These are phyloP conservation scores for Metschnikowia henanensis DNA, from an alignment of 805 yeast species.

Conservation along the genomic window DNA sequence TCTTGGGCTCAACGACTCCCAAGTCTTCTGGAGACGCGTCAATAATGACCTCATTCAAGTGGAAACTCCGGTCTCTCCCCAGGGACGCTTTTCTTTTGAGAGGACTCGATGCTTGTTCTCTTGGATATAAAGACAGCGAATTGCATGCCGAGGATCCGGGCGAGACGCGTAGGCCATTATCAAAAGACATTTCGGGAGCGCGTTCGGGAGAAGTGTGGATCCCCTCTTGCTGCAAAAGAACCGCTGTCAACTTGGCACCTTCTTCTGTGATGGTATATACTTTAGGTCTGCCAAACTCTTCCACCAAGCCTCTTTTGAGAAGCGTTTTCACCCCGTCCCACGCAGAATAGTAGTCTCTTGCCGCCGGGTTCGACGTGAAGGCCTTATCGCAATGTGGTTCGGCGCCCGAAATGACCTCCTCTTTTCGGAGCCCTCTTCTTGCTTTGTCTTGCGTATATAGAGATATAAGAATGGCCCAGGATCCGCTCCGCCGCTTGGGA, in stretches of 20 bases:
- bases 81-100: neutral
- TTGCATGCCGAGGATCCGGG: constrained; percentile 19
- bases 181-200: constrained; percentile 29
- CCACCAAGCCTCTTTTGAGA: constrained; percentile 58
- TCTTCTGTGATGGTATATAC: constrained; percentile 65
- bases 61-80: neutral
- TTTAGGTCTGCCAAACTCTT: constrained; percentile 55
- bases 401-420: constrained; percentile 55
- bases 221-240: constrained; percentile 49
- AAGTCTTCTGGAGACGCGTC: no score
- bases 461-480: constrained; percentile 74
- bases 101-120: constrained; percentile 7
- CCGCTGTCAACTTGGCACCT: constrained; percentile 63
- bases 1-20: no score
- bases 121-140: neutral
- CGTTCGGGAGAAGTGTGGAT: constrained; percentile 23
- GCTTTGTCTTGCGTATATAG: constrained; percentile 49
- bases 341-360: constrained; percentile 67
- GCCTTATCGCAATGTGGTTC: constrained; percentile 56
- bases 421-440: constrained; percentile 60
- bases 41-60: neutral
- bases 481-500: constrained; percentile 79
- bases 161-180: constrained; percentile 33
- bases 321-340: constrained; percentile 73
- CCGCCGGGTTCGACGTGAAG: constrained; percentile 58